phyloP scores from a whole-genome alignment of 2,329 filamentous ascomycete species.

The Venturiaceae sp. region DNA sequence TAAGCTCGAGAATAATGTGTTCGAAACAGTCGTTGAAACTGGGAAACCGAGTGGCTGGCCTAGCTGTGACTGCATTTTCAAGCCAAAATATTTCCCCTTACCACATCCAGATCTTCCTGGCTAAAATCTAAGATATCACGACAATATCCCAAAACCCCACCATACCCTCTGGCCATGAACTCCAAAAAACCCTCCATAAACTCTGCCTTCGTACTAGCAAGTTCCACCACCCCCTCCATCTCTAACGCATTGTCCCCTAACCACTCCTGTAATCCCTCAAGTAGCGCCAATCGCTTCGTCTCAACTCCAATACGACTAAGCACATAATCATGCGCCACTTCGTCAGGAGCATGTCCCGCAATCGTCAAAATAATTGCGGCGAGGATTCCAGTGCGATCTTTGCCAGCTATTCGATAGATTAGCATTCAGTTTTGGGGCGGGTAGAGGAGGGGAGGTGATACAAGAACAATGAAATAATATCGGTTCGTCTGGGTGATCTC shows the following conservation, averaged over 20 bases:
- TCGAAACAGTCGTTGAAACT: no score
- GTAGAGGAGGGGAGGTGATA: constrained; percentile 3
- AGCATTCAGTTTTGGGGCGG: not conserved
- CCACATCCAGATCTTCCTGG: constrained; percentile 11
- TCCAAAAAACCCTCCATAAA: constrained; percentile 13
- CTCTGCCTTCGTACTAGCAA: constrained; percentile 10
- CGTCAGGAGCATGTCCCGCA: constrained; percentile 8
- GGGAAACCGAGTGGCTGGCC: no score
- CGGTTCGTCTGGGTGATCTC: constrained; percentile 8
- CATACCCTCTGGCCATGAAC: constrained; percentile 13
- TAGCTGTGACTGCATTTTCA: no score
- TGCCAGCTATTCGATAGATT: constrained; percentile 11
- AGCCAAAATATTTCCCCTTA: constrained; percentile 6
- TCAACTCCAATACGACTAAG: constrained; percentile 14
- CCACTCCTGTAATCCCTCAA: constrained; percentile 12
- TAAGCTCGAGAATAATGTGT: no score
- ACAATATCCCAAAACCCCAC: constrained; percentile 12
- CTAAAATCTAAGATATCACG: constrained; percentile 12
- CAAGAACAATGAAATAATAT: constrained; percentile 15
- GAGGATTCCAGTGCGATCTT: constrained; percentile 16
- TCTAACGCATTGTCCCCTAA: constrained; percentile 12
- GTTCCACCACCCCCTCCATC: constrained; percentile 12
- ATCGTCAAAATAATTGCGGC: constrained; percentile 13
- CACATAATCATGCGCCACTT: constrained; percentile 14
- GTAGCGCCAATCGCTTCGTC: constrained; percentile 11